Percentiles rank a stretch among this genome's conserved stretches.
Evolutionary conservation across 441 rosid genomes (phyloP).

Genomic region (Erodium moschatum): DNA sequence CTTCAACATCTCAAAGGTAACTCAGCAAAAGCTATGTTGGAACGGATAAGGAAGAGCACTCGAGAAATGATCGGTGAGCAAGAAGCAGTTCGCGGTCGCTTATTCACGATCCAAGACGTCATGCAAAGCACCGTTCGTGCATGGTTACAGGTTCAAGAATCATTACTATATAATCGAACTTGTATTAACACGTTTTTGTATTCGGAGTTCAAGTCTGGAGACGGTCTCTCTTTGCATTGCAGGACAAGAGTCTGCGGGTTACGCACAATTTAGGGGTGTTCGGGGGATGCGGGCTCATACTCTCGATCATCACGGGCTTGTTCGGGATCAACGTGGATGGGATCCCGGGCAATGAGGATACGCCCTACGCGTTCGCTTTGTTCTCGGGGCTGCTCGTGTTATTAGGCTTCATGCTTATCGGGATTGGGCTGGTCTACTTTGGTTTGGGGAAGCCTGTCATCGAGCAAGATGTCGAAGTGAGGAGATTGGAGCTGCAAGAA

Average conservation of each 20-base stretch:
- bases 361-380: slow-evolving; percentile 38
- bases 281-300: slow-evolving; percentile 54
- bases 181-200: background rate
- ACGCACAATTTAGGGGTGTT: slow-evolving; percentile 57
- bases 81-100: slow-evolving; percentile 49
- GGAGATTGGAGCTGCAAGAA: slow-evolving; percentile 47
- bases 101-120: slow-evolving; percentile 59
- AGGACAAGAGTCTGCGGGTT: slow-evolving; percentile 51
- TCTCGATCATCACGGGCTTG: slow-evolving; percentile 48
- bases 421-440: slow-evolving; percentile 38
- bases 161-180: background rate
- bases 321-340: slow-evolving; percentile 60
- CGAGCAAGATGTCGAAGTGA: slow-evolving; percentile 37
- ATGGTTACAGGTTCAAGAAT: slow-evolving; percentile 47
- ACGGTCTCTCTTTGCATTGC: slow-evolving; percentile 10
- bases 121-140: slow-evolving; percentile 59
- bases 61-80: slow-evolving; percentile 55
- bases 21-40: slow-evolving; percentile 30
- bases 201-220: too few relatives aligned
- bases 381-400: slow-evolving; percentile 37
- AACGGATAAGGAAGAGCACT: slow-evolving; percentile 38
- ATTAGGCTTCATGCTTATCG: slow-evolving; percentile 34
- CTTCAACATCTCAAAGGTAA: slow-evolving; percentile 48
- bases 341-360: slow-evolving; percentile 38
- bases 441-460: slow-evolving; percentile 41